Evolutionary conservation across 257 asterid species (phyloP), one percentile per base, ranked within the genome.

Genomic region (Primulina tabacum): DNA sequence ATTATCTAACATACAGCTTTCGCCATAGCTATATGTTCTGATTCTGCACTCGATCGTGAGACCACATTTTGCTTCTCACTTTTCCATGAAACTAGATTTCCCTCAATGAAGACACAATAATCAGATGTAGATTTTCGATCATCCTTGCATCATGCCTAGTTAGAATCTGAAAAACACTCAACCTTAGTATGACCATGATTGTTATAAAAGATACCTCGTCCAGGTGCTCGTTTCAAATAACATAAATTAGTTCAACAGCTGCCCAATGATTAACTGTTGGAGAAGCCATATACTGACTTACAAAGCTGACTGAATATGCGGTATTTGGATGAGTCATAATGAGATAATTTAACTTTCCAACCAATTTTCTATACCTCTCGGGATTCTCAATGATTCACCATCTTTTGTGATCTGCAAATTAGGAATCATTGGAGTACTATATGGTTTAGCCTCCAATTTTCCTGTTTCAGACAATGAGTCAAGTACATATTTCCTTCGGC

Each of bases 221-320:
- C 60, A 2, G 18, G 65, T 5, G 21, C 21, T 0, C 53, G 55
- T 33, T 68, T 33, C 14, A 30, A 14, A 28, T 67, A 68, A 4
- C 66, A 62, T 1, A 73, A 7, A 8, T 69, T 7, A 17, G 64
- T 24, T 24, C 26, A 5, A 52, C 26, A 5, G 68, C 68, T 30
- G 32, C 18, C 24, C 24, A 21, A 21, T 21, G 68, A 62, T 6
- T n/a, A 18, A 3, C 20, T 14, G 17, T 16, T 1, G 71, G 71
- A 8, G 68, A 33, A 0, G 55, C 29, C 29, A 68, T 50, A 38
- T 21, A 62, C 16, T 67, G 68, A 33, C 72, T 67, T 3, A 59
- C 2, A 11, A 71, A 67, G 34, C 24, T 61, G 0, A 72, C 32
- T 7, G 26, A 3, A 20, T 18, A 56, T 20, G 61, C 26, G 1